Evolutionary conservation across 306 rosid genomes (phyloP).

Genomic region (Neltuma alba): DNA sequence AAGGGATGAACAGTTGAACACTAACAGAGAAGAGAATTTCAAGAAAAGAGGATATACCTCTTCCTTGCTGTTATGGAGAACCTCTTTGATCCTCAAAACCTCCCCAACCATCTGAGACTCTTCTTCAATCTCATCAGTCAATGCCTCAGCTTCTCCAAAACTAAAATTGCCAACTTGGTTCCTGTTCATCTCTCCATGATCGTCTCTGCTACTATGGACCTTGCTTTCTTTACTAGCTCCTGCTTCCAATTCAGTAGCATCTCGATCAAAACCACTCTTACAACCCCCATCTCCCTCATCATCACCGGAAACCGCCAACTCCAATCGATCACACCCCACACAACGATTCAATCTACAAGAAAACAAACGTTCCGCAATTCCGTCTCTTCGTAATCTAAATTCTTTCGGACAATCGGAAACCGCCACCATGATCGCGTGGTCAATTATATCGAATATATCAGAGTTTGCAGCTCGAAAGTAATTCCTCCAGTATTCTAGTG

Average conservation of each 20-base stretch:
- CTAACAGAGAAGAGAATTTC: neutral
- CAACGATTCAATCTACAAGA: conserved; percentile 60
- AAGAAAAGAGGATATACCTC: conserved; percentile 52
- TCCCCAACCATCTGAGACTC: conserved; percentile 65
- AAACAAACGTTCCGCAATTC: conserved; percentile 76
- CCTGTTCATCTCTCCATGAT: conserved; percentile 48
- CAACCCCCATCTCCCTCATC: conserved; percentile 36
- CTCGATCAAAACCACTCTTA: conserved; percentile 49
- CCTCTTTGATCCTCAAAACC: conserved; percentile 74
- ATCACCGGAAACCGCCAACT: conserved; percentile 49
- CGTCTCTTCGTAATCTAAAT: conserved; percentile 72
- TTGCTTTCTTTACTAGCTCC: conserved; percentile 94
- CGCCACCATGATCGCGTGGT: conserved; percentile 88
- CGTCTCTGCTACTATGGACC: conserved; percentile 56
- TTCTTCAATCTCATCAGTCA: conserved; percentile 86
- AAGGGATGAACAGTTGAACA: neutral
- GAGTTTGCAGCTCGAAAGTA: conserved; percentile 72
- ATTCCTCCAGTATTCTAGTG: conserved; percentile 80
- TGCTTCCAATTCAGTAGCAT: conserved; percentile 49
- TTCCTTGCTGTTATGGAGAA: conserved; percentile 46
- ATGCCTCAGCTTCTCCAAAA: conserved; percentile 87
- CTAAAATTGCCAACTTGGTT: conserved; percentile 61
- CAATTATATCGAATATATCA: conserved; percentile 77
- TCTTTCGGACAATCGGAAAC: conserved; percentile 85
- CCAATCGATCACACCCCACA: conserved; percentile 69